Base-by-base conservation (phyloP, 306 rosid genomes). In the Fragaria iinumae region DNA sequence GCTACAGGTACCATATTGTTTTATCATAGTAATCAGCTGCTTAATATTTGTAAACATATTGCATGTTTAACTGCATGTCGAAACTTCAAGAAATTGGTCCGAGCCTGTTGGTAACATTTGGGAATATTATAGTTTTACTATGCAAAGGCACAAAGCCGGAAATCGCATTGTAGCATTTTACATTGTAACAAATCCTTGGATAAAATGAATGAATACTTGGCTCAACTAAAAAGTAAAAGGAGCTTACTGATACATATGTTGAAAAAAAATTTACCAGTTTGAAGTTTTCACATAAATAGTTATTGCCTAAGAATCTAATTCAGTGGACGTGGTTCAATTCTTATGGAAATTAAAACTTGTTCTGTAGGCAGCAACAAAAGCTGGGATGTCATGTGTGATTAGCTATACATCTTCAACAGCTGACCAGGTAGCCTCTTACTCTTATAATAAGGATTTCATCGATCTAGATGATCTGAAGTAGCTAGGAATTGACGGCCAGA, bases 381-480 rank as follows among this genome's bases (percentile, higher is more conserved):
- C 98, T 29, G 98, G 97, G 62, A 95, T 95, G 98, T 69, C 97
- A 50, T 95, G 98, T 27, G 86, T 95, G 70, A 81, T 92, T 72
- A 88, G 86, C 77, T 95, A 89, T 82, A 92, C 98, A 29, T 76
- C 96, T 79, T 95, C 97, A 80, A 95, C 97, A n/a, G 95, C 92
- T 20, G 80, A 86, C 0, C 98, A 92, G 96, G 98, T 85, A 41
- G 78, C 79, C 71, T 82, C 55, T 55, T 75, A 55, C 44, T 50
- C 81, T 72, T 47, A 43, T 66, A 64, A 48, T 7, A 27, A 69
- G 29, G 34, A 72, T 10, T 32, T 71, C 20, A 34, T 20, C 0
- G 4, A 32, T 32, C 34, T 32, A 32, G 6, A 52, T 52, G 18
- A 8, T 71, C 25, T 49, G 20, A 17, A 55, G 45, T 27, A 43